Evolutionary conservation across 305 asterid genomes (phyloP).

Genomic region (Rubia tinctorum): DNA sequence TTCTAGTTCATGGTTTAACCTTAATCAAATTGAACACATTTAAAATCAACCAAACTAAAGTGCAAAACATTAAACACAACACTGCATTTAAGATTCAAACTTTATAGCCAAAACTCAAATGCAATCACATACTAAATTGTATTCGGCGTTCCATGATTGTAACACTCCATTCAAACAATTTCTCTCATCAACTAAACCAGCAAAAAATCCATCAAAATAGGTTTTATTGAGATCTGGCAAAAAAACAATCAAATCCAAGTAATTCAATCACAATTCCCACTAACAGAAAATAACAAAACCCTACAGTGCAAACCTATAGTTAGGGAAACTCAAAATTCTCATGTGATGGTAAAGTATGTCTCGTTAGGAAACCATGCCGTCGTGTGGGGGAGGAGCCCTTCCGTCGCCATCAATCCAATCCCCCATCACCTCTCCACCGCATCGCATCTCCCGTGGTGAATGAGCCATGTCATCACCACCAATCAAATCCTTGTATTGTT

Average conservation of each 20-base stretch:
- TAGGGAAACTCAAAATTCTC: conserved; percentile 19
- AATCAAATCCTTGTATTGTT: no score
- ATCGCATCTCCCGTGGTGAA: no score
- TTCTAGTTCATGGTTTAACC: not conserved
- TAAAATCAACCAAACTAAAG: not conserved
- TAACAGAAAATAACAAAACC: not conserved
- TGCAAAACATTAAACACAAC: not conserved
- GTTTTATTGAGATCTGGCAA: conserved; percentile 23
- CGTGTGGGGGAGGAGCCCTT: no score
- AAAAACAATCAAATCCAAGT: not conserved
- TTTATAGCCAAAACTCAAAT: not conserved
- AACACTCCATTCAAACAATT: conserved; percentile 32
- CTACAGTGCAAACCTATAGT: no score
- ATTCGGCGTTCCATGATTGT: conserved; percentile 32
- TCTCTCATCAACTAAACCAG: conserved; percentile 30
- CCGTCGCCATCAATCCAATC: no score
- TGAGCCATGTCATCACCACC: no score
- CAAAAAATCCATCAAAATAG: conserved; percentile 31
- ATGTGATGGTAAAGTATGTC: conserved; percentile 13
- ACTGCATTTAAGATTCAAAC: not conserved
- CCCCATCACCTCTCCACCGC: no score
- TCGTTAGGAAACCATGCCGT: conserved; percentile 2
- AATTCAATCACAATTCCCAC: not conserved
- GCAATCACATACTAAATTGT: conserved; percentile 24
- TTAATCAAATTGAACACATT: not conserved